Base-by-base conservation (phyloP, 805 yeast genomes). In the Starmera caribaea region DNA sequence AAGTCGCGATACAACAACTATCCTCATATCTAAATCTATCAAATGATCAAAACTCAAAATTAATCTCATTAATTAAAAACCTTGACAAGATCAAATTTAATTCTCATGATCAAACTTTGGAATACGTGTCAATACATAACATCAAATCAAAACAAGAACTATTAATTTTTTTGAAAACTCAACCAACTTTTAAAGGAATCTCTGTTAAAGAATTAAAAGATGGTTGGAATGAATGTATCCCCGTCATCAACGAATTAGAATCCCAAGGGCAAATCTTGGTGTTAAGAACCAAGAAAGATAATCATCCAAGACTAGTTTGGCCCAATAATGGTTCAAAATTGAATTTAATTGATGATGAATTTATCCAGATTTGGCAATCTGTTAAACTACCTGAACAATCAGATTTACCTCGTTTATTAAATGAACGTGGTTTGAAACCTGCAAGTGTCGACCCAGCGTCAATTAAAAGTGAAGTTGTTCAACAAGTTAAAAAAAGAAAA, bases 361-460 rank as follows among this genome's bases (percentile, higher is more conserved):
- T 89, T 58, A 80, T 79, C 33, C 71, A 67, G 34, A 74, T 82
- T 73, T 92, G 98, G 98, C 71, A 72, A 42, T 65, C 66, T 30
- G 81, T 86, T 14, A 79, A 78, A 51, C 70, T 90, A 28, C 98
- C 98, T 3, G 80, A 81, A 27, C 77, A 80, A 26, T 81, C 83
- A 38, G 94, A 81, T 41, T 68, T 92, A 44, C 95, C 95, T 21
- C 76, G 80, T 40, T 76, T 77, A 41, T 69, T 92, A 45, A 73
- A 81, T 43, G 85, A 79, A 43, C 79, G 84, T 43, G 90, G 96
- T n/a, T 72, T 92, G 59, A 92, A 88, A 59, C 98, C 98, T 9
- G 90, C 97, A 0, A 83, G 92, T 54, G 92, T 88, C n/a, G 98
- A 92, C 57, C 97, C 98, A n/a, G 85, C 88, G 33, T 75, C 84